Evolutionary conservation across 345 rosid genomes (phyloP).

Genomic region (Ailanthus altissimus): DNA sequence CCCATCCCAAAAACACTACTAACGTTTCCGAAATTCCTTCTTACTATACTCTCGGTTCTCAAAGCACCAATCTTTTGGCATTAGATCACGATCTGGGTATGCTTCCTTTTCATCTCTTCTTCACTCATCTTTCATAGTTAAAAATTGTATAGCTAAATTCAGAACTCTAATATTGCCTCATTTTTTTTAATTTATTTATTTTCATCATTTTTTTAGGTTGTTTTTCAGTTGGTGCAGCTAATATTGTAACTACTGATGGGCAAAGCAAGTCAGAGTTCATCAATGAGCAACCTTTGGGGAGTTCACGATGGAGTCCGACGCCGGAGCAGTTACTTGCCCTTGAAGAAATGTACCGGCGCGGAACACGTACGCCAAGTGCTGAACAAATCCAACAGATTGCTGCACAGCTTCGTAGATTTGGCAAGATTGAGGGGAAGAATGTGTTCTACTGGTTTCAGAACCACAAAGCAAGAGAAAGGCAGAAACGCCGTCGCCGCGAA

Average conservation of each 20-base stretch:
- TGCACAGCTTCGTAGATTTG: slow-evolving; percentile 58
- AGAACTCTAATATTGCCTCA: not conserved
- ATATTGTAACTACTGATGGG: slow-evolving; percentile 11
- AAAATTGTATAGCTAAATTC: too few species aligned
- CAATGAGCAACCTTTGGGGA: slow-evolving; percentile 24
- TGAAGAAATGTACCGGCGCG: slow-evolving; percentile 61
- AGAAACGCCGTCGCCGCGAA: slow-evolving; percentile 61
- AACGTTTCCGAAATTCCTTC: not conserved
- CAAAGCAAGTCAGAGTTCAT: slow-evolving; percentile 6
- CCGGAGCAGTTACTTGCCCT: slow-evolving; percentile 63
- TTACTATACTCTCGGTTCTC: not conserved
- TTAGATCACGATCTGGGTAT: slow-evolving; percentile 25
- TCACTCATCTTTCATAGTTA: not conserved
- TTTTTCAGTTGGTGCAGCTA: slow-evolving; percentile 3
- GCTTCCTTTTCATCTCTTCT: not conserved
- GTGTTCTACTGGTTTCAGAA: slow-evolving; percentile 88
- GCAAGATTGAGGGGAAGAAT: slow-evolving; percentile 73
- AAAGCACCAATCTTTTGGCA: slow-evolving; percentile 3
- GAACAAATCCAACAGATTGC: slow-evolving; percentile 70
- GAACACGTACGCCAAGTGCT: slow-evolving; percentile 60
- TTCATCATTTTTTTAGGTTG: too few species aligned
- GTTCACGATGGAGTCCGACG: slow-evolving; percentile 78
- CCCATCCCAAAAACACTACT: not conserved
- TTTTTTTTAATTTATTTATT: not conserved
- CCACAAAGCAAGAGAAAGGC: slow-evolving; percentile 71